Conservation (phyloP, 192 early-diverging fungal species). For the Entophlyctis luteolus region DNA sequence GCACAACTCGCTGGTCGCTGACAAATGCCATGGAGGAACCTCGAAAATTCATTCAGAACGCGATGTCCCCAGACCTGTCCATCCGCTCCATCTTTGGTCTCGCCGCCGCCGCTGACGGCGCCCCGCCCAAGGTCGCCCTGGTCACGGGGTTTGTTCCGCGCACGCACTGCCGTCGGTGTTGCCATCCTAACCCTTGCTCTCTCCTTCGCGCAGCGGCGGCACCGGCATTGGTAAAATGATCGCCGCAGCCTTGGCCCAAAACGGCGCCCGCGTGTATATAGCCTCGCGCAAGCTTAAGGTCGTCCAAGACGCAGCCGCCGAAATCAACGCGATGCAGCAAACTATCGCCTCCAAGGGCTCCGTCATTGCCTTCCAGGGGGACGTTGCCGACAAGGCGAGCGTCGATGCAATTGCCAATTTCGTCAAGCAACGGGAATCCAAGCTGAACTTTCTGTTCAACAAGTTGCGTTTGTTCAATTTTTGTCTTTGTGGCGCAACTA, state of each 20-base stretch:
- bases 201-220: too few relatives aligned
- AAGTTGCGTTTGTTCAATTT: constrained; percentile 47
- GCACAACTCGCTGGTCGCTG: too few relatives aligned
- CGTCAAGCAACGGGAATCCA: constrained; percentile 54
- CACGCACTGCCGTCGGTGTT: too few relatives aligned
- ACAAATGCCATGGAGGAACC: too few relatives aligned
- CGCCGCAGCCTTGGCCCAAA: constrained; percentile 68
- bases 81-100: neutral
- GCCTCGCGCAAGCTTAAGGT: constrained; percentile 65
- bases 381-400: constrained; percentile 61
- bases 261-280: constrained; percentile 90
- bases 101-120: neutral
- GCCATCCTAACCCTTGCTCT: too few relatives aligned
- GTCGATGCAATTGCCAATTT: constrained; percentile 52
- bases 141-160: too few relatives aligned
- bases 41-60: too few relatives aligned
- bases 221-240: constrained; percentile 63
- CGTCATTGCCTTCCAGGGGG: constrained; percentile 70
- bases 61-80: constrained; percentile 55
- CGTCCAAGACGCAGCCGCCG: constrained; percentile 52
- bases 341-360: constrained; percentile 48
- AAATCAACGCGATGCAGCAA: constrained; percentile 58
- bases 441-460: constrained; percentile 81
- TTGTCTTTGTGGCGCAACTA: neutral
- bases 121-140: constrained; percentile 33